These are phyloP conservation scores for Rubus idaeus DNA, from an alignment of 306 rosid genomes.

Conservation along the genomic window DNA sequence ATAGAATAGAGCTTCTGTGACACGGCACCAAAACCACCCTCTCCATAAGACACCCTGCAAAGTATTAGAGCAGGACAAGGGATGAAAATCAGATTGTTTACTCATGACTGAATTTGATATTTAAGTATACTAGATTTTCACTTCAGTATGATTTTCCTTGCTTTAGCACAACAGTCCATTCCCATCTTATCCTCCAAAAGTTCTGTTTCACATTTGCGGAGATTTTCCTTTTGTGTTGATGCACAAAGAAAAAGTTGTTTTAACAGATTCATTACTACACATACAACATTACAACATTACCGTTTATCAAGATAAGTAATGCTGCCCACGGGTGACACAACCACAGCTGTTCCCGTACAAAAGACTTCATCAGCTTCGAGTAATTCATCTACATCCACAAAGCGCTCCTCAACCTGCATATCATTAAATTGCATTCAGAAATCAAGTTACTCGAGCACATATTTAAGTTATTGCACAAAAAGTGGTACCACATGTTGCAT, in stretches of 20 bases:
- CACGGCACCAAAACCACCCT: constrained; percentile 69
- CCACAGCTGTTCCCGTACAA: constrained; percentile 97
- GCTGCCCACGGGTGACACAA: constrained; percentile 96
- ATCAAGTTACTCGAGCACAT: neutral
- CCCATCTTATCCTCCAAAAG: neutral
- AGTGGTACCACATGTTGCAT: neutral
- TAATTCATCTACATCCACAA: constrained; percentile 81
- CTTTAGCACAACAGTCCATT: neutral
- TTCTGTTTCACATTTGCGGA: neutral
- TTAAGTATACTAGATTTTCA: neutral
- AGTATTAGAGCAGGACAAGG: neutral
- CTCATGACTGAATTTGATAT: neutral
- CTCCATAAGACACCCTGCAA: constrained; percentile 61
- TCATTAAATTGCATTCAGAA: constrained; percentile 14
- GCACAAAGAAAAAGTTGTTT: constrained; percentile 19
- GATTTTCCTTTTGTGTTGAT: constrained; percentile 7
- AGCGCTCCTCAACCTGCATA: constrained; percentile 91
- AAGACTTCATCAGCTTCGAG: constrained; percentile 94
- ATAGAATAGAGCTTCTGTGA: constrained; percentile 71
- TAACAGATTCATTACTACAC: neutral
- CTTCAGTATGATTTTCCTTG: neutral
- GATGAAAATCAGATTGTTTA: neutral
- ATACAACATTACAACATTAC: constrained; percentile 34
- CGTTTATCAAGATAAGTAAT: constrained; percentile 69
- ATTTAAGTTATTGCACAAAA: neutral